phyloP scores from a whole-genome alignment of 208 protist genomes.

The Trichomonas tenax region DNA sequence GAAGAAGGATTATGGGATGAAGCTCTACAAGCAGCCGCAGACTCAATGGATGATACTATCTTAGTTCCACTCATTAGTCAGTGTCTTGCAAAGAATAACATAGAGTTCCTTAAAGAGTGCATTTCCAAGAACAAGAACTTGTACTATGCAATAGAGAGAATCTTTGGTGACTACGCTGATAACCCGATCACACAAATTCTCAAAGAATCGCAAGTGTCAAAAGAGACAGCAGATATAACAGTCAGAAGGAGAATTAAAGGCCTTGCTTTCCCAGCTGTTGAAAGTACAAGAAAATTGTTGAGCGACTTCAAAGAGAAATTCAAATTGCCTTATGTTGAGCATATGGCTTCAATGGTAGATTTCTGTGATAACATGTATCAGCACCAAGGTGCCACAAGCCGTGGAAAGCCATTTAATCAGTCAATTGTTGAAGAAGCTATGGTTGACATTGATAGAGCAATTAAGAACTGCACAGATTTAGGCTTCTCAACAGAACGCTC shows the following conservation, averaged over 20 bases:
- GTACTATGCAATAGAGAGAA: background rate
- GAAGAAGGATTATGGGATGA: background rate
- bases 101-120: background rate
- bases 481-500: background rate
- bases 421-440: background rate
- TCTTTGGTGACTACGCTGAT: background rate
- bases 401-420: background rate
- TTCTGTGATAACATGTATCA: background rate
- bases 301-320: background rate
- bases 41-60: background rate
- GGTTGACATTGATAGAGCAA: background rate
- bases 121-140: background rate
- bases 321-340: background rate
- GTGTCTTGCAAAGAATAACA: background rate
- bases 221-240: background rate
- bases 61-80: background rate
- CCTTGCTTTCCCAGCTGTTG: background rate
- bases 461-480: background rate
- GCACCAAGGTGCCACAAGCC: background rate
- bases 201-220: background rate
- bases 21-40: background rate
- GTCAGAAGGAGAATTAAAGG: background rate
- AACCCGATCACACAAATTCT: background rate
- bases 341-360: background rate
- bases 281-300: background rate